A percentile compares a stretch with the other conserved stretches of the same genome.
Conservation (phyloP, 2,329 filamentous ascomycete species). For the Colletotrichum aenigma region DNA sequence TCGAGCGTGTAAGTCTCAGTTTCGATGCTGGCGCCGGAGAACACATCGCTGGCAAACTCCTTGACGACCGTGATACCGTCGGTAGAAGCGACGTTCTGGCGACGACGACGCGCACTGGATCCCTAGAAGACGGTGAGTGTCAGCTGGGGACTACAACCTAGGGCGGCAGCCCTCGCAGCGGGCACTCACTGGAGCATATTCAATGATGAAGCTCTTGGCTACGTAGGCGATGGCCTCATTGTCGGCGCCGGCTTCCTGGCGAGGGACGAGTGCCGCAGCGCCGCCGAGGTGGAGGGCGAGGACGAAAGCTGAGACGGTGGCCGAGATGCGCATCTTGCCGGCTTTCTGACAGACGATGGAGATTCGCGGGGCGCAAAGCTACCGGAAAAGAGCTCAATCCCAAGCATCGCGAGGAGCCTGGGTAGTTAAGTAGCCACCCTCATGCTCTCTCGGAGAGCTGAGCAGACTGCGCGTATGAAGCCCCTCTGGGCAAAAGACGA, state of each 20-base stretch:
- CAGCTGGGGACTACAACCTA: slow-evolving; percentile 1
- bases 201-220: slow-evolving; percentile 25
- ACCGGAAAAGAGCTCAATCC: background rate
- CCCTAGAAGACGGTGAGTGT: background rate
- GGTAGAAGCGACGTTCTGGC: slow-evolving; percentile 23
- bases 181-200: slow-evolving; percentile 24
- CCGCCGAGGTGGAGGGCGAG: slow-evolving; percentile 15
- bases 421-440: background rate
- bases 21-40: slow-evolving; percentile 32
- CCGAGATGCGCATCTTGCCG: slow-evolving; percentile 18
- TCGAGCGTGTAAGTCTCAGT: slow-evolving; percentile 30
- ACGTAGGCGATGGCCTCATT: background rate
- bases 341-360: background rate
- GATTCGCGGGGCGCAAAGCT: slow-evolving; percentile 8
- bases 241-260: background rate
- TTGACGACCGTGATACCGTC: slow-evolving; percentile 26
- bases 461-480: background rate
- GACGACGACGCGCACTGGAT: slow-evolving; percentile 14
- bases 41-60: slow-evolving; percentile 29
- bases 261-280: background rate
- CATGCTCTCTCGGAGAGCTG: background rate
- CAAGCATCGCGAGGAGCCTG: background rate
- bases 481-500: background rate
- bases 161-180: slow-evolving; percentile 10
- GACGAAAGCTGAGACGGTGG: slow-evolving; percentile 11